Evolutionary conservation across 768 basidiomycete genomes (phyloP).

Genomic region (Amanita exitialis): DNA sequence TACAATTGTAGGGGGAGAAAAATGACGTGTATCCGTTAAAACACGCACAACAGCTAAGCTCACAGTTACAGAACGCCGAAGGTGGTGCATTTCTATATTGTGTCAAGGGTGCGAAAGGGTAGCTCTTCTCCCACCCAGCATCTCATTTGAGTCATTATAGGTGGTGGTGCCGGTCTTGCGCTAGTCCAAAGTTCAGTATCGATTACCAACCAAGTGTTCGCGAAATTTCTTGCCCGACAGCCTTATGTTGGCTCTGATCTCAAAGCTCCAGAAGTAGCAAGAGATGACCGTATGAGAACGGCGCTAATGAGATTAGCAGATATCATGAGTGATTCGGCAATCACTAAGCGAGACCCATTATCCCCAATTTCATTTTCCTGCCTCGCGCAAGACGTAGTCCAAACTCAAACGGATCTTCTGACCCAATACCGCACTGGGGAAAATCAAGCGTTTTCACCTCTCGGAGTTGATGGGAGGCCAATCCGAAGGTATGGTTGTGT

Average conservation of each 20-base stretch:
- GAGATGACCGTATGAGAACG: constrained; percentile 38
- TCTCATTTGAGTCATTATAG: constrained; percentile 19
- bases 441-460: constrained; percentile 41
- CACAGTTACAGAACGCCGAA: constrained; percentile 37
- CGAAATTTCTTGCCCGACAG: constrained; percentile 50
- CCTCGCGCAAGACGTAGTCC: constrained; percentile 38
- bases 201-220: constrained; percentile 52
- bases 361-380: constrained; percentile 64
- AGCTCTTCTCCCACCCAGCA: not conserved
- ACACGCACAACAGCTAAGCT: constrained; percentile 44
- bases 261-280: constrained; percentile 21
- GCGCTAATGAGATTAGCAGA: constrained; percentile 47
- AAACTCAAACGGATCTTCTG: constrained; percentile 41
- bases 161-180: constrained; percentile 44
- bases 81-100: constrained; percentile 42
- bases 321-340: constrained; percentile 33
- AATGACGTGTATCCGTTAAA: constrained; percentile 42
- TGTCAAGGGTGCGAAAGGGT: constrained; percentile 43
- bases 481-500: constrained; percentile 41
- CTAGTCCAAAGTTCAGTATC: constrained; percentile 47
- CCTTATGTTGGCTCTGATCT: constrained; percentile 41
- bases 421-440: constrained; percentile 34
- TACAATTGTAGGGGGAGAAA: constrained; percentile 42
- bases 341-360: constrained; percentile 41
- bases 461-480: constrained; percentile 48